These are phyloP conservation scores for Zymoseptoria pseudotritici DNA, from an alignment of 2,329 filamentous ascomycete species.

Conservation along the genomic window DNA sequence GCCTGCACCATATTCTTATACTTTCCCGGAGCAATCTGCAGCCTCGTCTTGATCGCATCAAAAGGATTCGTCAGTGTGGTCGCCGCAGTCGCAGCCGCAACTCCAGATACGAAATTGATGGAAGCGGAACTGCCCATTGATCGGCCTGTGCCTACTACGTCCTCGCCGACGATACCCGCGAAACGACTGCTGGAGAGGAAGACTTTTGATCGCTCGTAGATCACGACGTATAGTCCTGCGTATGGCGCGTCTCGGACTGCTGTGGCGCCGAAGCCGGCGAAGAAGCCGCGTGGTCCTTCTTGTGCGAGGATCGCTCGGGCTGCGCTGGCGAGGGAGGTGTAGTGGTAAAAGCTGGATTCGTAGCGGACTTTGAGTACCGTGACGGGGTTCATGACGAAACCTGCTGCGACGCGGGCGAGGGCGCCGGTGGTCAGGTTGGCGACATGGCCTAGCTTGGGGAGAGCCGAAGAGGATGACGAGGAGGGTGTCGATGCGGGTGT, in stretches of 20 bases:
- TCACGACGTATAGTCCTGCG: slow-evolving; percentile 85
- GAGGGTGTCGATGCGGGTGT: slow-evolving; percentile 1
- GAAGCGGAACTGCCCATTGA: slow-evolving; percentile 45
- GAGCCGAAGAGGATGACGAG: slow-evolving; percentile 52
- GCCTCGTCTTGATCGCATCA: slow-evolving; percentile 88
- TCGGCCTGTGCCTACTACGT: slow-evolving; percentile 9
- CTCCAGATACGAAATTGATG: slow-evolving; percentile 80
- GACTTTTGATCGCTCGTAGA: slow-evolving; percentile 77
- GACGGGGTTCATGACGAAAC: slow-evolving; percentile 88
- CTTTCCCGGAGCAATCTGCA: slow-evolving; percentile 77
- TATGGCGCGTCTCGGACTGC: slow-evolving; percentile 93
- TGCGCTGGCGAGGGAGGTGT: slow-evolving; percentile 67
- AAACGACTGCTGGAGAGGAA: slow-evolving; percentile 44
- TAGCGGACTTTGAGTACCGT: slow-evolving; percentile 96
- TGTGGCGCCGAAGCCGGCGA: slow-evolving; percentile 88
- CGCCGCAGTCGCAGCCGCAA: slow-evolving; percentile 71
- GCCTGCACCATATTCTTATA: slow-evolving; percentile 81
- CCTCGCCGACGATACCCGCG: slow-evolving; percentile 16
- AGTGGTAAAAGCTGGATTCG: slow-evolving; percentile 79
- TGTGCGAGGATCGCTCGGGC: slow-evolving; percentile 63
- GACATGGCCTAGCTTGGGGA: slow-evolving; percentile 75
- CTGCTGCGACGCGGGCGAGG: slow-evolving; percentile 73
- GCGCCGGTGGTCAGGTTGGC: slow-evolving; percentile 83
- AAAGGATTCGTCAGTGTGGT: slow-evolving; percentile 93
- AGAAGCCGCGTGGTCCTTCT: slow-evolving; percentile 77